phyloP scores from a whole-genome alignment of 306 rosid genomes.

The Spatholobus suberectus region DNA sequence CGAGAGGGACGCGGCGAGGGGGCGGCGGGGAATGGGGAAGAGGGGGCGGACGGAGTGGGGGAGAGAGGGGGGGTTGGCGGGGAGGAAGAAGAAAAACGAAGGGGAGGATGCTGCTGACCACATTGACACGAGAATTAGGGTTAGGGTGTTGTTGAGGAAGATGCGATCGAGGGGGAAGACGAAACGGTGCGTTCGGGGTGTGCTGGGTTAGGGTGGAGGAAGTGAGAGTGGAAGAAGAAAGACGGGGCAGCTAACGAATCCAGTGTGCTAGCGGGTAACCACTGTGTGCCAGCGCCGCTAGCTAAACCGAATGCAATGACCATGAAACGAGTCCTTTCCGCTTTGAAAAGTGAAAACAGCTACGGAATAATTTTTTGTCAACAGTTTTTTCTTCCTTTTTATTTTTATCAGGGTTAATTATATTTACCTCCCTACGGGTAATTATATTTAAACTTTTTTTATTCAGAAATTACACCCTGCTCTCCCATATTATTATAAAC shows the following conservation, averaged over 20 bases:
- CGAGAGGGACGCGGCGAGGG: constrained; percentile 55
- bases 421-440: no score
- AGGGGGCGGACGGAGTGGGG: constrained; percentile 34
- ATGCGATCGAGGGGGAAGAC: neutral
- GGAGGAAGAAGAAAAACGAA: constrained; percentile 46
- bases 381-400: no score
- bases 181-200: neutral
- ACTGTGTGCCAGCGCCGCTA: neutral
- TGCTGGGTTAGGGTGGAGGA: neutral
- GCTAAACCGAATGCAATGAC: neutral
- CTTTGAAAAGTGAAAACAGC: constrained; percentile 3
- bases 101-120: constrained; percentile 44
- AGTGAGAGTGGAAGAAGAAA: neutral
- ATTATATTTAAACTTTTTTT: no score
- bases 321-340: no score
- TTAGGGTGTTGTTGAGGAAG: neutral
- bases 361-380: neutral
- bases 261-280: neutral
- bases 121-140: constrained; percentile 28
- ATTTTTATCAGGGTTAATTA: no score
- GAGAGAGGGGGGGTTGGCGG: constrained; percentile 40
- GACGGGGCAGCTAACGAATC: neutral
- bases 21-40: constrained; percentile 40
- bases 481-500: no score
- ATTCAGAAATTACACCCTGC: no score